Evolutionary conservation across 164 flowering plant genomes (phyloP).

Genomic region (Litsea cubeba): DNA sequence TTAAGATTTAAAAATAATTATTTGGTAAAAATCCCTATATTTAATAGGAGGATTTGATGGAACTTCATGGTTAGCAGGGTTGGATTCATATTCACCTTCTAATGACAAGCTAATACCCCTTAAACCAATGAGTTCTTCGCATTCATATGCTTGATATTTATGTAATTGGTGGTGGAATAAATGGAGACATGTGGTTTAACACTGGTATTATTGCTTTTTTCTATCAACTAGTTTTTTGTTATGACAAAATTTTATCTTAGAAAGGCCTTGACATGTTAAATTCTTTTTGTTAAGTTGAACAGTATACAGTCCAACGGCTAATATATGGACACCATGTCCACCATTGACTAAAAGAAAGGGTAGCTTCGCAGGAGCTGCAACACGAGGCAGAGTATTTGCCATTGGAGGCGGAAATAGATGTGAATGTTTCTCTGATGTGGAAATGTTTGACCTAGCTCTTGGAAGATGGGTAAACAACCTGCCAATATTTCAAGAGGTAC

Average conservation of each 20-base stretch:
- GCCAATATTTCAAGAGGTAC: slow-evolving; percentile 81
- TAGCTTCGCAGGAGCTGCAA: slow-evolving; percentile 56
- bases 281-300: slow-evolving; percentile 53
- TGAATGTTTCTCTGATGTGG: slow-evolving; percentile 64
- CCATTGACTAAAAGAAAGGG: slow-evolving; percentile 56
- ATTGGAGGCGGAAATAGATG: slow-evolving; percentile 85
- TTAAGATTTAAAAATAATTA: too few species aligned
- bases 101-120: slow-evolving; percentile 44
- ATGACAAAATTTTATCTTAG: neutral
- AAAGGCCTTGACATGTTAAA: neutral
- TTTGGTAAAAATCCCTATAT: slow-evolving; percentile 41
- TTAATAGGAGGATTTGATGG: slow-evolving; percentile 82
- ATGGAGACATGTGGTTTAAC: slow-evolving; percentile 58
- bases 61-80: slow-evolving; percentile 45
- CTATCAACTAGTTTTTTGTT: neutral
- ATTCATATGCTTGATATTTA: slow-evolving; percentile 63
- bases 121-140: slow-evolving; percentile 55
- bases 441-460: slow-evolving; percentile 71
- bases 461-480: slow-evolving; percentile 64
- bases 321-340: slow-evolving; percentile 57
- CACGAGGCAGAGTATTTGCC: slow-evolving; percentile 60
- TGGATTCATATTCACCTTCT: slow-evolving; percentile 57
- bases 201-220: slow-evolving; percentile 48
- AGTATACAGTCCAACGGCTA: slow-evolving; percentile 33
- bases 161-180: slow-evolving; percentile 66